Evolutionary conservation across 192 early-diverging fungal species (phyloP).

Genomic region (Coemansia umbellata): DNA sequence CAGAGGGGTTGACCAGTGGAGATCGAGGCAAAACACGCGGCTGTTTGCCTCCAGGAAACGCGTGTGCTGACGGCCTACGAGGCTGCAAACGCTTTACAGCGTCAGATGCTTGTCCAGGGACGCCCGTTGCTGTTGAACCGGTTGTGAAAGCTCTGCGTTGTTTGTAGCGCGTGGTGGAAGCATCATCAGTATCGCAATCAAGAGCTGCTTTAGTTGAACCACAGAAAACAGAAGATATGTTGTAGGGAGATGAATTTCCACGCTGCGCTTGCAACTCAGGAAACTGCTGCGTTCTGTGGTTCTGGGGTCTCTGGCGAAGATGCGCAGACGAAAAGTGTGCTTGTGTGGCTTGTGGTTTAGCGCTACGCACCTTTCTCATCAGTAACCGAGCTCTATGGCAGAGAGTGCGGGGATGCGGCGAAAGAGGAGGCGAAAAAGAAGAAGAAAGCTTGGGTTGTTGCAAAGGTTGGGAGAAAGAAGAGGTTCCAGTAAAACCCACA

Average conservation of each 20-base stretch:
- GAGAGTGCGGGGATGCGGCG: constrained; percentile 38
- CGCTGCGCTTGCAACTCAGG: neutral
- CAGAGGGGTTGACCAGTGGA: constrained; percentile 39
- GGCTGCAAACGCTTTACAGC: neutral
- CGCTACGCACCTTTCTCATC: constrained; percentile 30
- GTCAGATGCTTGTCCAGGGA: neutral
- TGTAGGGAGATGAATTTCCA: neutral
- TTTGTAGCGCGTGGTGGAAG: neutral
- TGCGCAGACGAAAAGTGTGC: neutral
- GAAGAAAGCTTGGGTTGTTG: constrained; percentile 24
- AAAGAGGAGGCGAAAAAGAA: constrained; percentile 46
- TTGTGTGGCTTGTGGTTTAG: constrained; percentile 1
- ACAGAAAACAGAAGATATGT: constrained; percentile 24
- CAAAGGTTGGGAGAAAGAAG: constrained; percentile 6
- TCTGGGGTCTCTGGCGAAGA: neutral
- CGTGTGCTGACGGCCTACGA: neutral
- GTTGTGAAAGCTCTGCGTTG: neutral
- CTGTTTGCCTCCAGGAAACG: neutral
- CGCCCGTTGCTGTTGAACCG: neutral
- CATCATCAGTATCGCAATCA: neutral
- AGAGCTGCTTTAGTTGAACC: neutral
- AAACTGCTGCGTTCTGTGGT: neutral
- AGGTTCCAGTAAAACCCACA: neutral
- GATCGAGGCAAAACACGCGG: constrained; percentile 41
- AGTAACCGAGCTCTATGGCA: constrained; percentile 34